These are phyloP conservation scores for Circinella minor DNA, from an alignment of 371 early-diverging fungal species.

Conservation along the genomic window DNA sequence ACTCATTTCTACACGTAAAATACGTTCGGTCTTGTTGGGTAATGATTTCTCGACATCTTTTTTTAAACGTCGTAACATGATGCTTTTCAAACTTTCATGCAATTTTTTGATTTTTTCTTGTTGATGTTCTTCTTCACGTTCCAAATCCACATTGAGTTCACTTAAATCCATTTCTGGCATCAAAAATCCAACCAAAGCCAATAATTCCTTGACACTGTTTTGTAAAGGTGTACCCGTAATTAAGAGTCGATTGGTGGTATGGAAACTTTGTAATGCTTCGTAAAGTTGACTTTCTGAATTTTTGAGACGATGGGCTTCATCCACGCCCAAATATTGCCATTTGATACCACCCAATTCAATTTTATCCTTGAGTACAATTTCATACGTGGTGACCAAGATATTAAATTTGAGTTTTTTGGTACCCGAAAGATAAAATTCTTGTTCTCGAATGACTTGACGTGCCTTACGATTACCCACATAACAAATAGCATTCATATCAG, in stretches of 20 bases:
- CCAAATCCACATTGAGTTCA: slow-evolving; percentile 60
- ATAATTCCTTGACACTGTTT: slow-evolving; percentile 86
- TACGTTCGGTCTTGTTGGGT: slow-evolving; percentile 93
- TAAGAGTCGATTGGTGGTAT: slow-evolving; percentile 78
- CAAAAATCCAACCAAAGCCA: slow-evolving; percentile 81
- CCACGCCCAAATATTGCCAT: slow-evolving; percentile 89
- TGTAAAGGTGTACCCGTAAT: slow-evolving; percentile 93
- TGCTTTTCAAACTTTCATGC: slow-evolving; percentile 82
- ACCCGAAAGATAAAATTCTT: slow-evolving; percentile 81
- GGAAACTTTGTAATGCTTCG: slow-evolving; percentile 78
- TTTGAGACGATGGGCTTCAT: slow-evolving; percentile 93
- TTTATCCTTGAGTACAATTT: slow-evolving; percentile 92
- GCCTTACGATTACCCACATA: slow-evolving; percentile 89
- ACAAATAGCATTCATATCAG: slow-evolving; percentile 87
- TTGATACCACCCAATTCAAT: slow-evolving; percentile 73
- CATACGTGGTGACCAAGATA: slow-evolving; percentile 93
- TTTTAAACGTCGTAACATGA: slow-evolving; percentile 95
- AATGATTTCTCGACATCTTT: slow-evolving; percentile 98
- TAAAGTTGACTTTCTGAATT: slow-evolving; percentile 89
- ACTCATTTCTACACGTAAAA: slow-evolving; percentile 92
- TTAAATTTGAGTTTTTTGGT: slow-evolving; percentile 82
- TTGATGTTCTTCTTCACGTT: slow-evolving; percentile 68
- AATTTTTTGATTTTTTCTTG: slow-evolving; percentile 86
- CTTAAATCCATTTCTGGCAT: slow-evolving; percentile 84
- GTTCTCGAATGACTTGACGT: slow-evolving; percentile 85